Conservation (phyloP, 2,329 filamentous ascomycete genomes). For the Hawksworthiomyces lignivorus region DNA sequence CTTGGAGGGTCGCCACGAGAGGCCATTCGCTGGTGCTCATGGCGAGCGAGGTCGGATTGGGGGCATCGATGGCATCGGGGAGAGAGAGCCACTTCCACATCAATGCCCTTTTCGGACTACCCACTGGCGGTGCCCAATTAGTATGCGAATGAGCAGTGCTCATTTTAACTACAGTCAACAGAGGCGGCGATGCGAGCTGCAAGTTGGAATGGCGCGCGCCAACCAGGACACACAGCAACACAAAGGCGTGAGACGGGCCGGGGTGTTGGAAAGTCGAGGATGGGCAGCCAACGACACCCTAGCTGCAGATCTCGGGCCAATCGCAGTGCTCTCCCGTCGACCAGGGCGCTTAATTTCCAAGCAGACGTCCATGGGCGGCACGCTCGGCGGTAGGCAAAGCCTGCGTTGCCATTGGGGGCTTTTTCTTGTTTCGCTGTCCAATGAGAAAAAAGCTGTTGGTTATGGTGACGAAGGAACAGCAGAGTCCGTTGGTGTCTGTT, state of each 20-base stretch:
- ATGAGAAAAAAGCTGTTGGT: no score
- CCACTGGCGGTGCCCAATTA: slow-evolving; percentile 32
- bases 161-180: slow-evolving; percentile 26
- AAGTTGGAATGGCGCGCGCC: slow-evolving; percentile 33
- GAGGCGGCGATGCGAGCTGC: slow-evolving; percentile 12
- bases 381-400: not conserved
- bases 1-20: slow-evolving; percentile 7
- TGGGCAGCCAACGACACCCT: slow-evolving; percentile 3
- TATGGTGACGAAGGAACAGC: no score
- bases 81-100: no score
- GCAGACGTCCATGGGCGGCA: not conserved
- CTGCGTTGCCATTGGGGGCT: no score
- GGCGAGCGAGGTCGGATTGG: no score
- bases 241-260: slow-evolving; percentile 1
- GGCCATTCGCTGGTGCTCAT: slow-evolving; percentile 9
- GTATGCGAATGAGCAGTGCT: slow-evolving; percentile 18
- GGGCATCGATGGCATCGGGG: no score
- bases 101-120: no score
- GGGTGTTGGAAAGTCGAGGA: not conserved
- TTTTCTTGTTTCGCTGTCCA: no score
- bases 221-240: slow-evolving; percentile 17
- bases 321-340: slow-evolving; percentile 11
- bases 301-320: slow-evolving; percentile 16
- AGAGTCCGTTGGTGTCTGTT: no score
- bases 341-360: slow-evolving; percentile 19